Base-by-base conservation (phyloP, 169 alveolate species). In the Plasmodium blacklocki region DNA sequence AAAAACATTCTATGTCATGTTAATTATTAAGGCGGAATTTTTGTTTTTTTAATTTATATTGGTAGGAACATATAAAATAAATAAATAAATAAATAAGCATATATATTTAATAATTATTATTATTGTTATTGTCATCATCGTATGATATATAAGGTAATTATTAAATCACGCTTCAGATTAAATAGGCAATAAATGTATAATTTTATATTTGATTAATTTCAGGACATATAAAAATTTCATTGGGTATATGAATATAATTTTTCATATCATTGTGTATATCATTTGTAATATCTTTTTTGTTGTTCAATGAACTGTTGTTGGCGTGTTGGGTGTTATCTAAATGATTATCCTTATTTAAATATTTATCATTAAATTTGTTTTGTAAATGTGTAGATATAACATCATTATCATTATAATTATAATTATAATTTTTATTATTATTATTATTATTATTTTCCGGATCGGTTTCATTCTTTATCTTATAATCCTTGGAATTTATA, bases 201-300 rank as follows among this genome's bases (percentile, higher is more conserved):
- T 1, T 5, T 39, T 39, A 39, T 39, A 66, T 73, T 59, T 64
- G 78, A 64, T 32, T 50, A 21, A 78, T 32, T 64, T 78, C 80
- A 9, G 89, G 89, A 18, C 89, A 78, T 50, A 66, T n/a, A 59
- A 78, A 78, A 78, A 78, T 78, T 50, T 54, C 76, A 12, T 66
- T 32, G 15, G 89, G 78, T 26, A 78, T 63, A 43, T 78, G 9
- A 23, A 78, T 78, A 59, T 59, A 19, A 78, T 43, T 66, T 32
- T 14, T 19, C 6, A n/a, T 52, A 26, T 70, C 66, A 2, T 63
- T 52, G 18, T n/a, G 14, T 15, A 26, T 18, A 39, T 73, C 66
- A 32, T 73, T 47, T 5, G 47, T 39, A 52, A 60, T 63, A 66
- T 54, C 67, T n/a, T 8, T 14, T 56, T 52, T 71, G 39, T 43